Base-by-base conservation (phyloP, 768 basidiomycete species). In the Calocybe gangraenosa region DNA sequence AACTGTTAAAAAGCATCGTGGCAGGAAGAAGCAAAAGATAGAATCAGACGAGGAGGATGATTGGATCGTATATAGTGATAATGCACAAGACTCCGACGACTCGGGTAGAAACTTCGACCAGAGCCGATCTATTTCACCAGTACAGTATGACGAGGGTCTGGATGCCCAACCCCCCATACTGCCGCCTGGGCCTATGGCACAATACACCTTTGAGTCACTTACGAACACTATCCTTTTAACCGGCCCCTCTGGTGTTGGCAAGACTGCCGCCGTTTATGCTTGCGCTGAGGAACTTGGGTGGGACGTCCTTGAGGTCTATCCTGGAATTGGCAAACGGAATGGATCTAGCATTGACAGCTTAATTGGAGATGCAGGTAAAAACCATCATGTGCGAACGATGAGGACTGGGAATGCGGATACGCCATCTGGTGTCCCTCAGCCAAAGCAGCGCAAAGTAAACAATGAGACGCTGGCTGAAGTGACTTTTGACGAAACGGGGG, bases 241-340 rank as follows among this genome's bases (percentile, higher is more conserved):
- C 34, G 96, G 96, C 0, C 92, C 92, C 1, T 65, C 76, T 23
- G 95, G 94, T 9, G 74, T 73, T 42, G 96, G 96, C 23, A 99
- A 99, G 68, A 94, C 92, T 4, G 84, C 91, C 1, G 78, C 91
- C 17, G 86, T 96, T 2, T 93, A 96, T 64, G 93, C 95, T 0
- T 94, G 92, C 58, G 92, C 93, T 3, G 80, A 83, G 43, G 95
- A 99, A 65, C 73, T 99, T 25, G 91, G 84, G 11, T 99, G 91
- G 90, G 90, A 94, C 40, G 81, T 98, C 10, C 96, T 97, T 58
- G 96, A 99, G 62, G 92, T 98, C 10, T 87, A 93, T 65, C 90
- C 96, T 19, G 96, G 96, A 2, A 83, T 94, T 41, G 93, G 93
- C n/a, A 87, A 79, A 57, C 79, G 96, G 28, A 87, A 80, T 48